A percentile compares a stretch with the other conserved stretches of the same genome.
Evolutionary conservation across 2,329 filamentous ascomycete species (phyloP).

Genomic region (Calonectria fujianensis): DNA sequence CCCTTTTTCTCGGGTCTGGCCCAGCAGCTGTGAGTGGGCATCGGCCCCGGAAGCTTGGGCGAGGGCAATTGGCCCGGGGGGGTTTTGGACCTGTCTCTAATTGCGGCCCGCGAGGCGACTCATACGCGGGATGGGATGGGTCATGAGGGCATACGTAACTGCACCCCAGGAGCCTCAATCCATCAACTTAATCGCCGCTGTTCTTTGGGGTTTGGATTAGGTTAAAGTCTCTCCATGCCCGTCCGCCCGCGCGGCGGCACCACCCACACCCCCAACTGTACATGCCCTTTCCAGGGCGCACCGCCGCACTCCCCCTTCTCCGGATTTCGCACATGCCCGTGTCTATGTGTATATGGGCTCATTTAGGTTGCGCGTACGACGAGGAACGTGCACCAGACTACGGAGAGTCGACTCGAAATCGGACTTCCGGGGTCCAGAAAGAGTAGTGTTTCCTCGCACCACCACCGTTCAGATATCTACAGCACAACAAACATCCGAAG

Average conservation of each 20-base stretch:
- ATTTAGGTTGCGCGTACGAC: slow-evolving; percentile 9
- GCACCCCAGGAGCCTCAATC: slow-evolving; percentile 8
- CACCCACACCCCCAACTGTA: slow-evolving; percentile 21
- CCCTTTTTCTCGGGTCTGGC: slow-evolving; percentile 1
- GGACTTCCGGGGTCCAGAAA: not conserved
- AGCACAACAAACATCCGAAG: slow-evolving; percentile 18
- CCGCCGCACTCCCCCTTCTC: slow-evolving; percentile 26
- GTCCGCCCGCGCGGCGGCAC: slow-evolving; percentile 19
- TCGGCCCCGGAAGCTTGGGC: slow-evolving; percentile 7
- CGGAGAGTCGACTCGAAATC: slow-evolving; percentile 6
- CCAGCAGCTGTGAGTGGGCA: not conserved
- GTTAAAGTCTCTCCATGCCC: slow-evolving; percentile 36
- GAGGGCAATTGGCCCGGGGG: not conserved
- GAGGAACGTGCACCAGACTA: slow-evolving; percentile 25
- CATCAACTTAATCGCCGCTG: slow-evolving; percentile 3
- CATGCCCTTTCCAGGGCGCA: slow-evolving; percentile 13
- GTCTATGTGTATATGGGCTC: slow-evolving; percentile 1
- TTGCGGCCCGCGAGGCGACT: slow-evolving; percentile 19
- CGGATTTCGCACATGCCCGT: slow-evolving; percentile 27
- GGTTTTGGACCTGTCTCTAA: slow-evolving; percentile 15
- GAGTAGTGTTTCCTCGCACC: slow-evolving; percentile 2
- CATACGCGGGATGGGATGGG: slow-evolving; percentile 21
- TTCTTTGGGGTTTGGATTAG: slow-evolving; percentile 16
- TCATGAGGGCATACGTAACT: slow-evolving; percentile 23
- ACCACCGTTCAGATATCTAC: not conserved